Base-by-base conservation (phyloP, 306 rosid species). In the Begonia loranthoides region DNA sequence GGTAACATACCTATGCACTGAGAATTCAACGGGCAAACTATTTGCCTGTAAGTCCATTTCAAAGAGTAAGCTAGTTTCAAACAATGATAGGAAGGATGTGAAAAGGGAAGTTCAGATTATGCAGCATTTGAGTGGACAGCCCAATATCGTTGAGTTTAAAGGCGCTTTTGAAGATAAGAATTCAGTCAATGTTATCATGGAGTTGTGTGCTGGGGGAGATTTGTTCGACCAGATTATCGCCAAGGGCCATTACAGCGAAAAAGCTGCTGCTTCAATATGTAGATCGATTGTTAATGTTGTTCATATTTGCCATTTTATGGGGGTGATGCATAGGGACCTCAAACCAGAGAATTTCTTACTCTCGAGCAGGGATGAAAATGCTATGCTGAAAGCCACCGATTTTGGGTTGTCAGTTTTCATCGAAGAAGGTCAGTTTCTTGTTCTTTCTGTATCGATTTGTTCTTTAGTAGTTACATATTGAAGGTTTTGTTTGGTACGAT, bases 271-370 rank as follows among this genome's bases (percentile, higher is more conserved):
- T 70, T 75, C 86, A 15, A 67, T 88, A 17, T 78, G 92, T 64
- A 69, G 96, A 65, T 70, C 87, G 2, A 70, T 88, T 73, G 94
- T 88, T 58, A 84, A 75, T 45, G 96, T 81, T 64, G 94, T 87
- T 45, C 69, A 87, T 56, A 73, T 74, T 45, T 83, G 96, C 54
- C 88, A 83, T 72, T 87, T 84, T 41, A 84, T 87, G 96, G 96
- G 96, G 9, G 94, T 87, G 44, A 84, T 87, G 87, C 96, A 87
- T 52, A 73, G 94, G 66, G 96, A 87, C 67, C 73, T 87, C 38
- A 84, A 87, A 73, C 96, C 96, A 3, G 94, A 87, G 78, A 87
- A 87, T 77, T 87, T 87, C 79, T 73, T 87, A 74, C 67, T 83
- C 2, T 77, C 96, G 40, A 69, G 88, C 69, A 84, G 75, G 72